Percentiles rank a stretch among this genome's conserved stretches.
Evolutionary conservation across 2,329 filamentous ascomycete genomes (phyloP).

Genomic region (Thyridium curvatum): DNA sequence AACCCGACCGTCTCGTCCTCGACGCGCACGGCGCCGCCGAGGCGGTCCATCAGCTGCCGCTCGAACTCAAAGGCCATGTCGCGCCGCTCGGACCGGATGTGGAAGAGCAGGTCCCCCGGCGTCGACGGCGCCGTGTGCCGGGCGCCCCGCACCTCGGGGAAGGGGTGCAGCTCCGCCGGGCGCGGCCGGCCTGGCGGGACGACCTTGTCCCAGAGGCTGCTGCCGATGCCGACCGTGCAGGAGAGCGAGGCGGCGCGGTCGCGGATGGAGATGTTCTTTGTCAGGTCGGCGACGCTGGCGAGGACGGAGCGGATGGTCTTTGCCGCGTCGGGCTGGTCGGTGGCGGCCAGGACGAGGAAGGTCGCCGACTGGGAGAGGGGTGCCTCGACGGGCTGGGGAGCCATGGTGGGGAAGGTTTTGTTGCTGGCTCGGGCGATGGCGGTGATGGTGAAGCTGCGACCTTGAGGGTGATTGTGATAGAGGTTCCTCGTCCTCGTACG

Average conservation of each 20-base stretch:
- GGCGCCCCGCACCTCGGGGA: conserved; percentile 37
- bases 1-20: conserved; percentile 50
- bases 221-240: conserved; percentile 50
- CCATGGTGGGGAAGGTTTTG: conserved; percentile 24
- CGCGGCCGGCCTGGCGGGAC: conserved; percentile 31
- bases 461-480: too few species aligned
- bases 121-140: conserved; percentile 47
- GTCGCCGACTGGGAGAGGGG: conserved; percentile 46
- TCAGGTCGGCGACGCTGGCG: conserved; percentile 33
- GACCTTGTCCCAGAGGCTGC: conserved; percentile 37
- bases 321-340: conserved; percentile 23
- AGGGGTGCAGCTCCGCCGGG: conserved; percentile 45
- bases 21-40: conserved; percentile 39
- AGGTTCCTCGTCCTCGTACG: too few species aligned
- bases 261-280: conserved; percentile 48
- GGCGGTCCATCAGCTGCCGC: conserved; percentile 40
- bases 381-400: conserved; percentile 39
- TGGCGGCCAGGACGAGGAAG: conserved; percentile 43
- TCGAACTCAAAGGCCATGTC: conserved; percentile 55
- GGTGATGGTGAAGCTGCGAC: conserved; percentile 1
- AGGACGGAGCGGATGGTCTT: conserved; percentile 35
- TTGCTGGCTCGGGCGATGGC: conserved; percentile 26
- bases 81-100: conserved; percentile 49
- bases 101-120: conserved; percentile 50
- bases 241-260: conserved; percentile 37